Evolutionary conservation across 2,329 filamentous ascomycete genomes (phyloP), one percentile per base, ranked within the genome.

Genomic region (Colletotrichum camelliae): DNA sequence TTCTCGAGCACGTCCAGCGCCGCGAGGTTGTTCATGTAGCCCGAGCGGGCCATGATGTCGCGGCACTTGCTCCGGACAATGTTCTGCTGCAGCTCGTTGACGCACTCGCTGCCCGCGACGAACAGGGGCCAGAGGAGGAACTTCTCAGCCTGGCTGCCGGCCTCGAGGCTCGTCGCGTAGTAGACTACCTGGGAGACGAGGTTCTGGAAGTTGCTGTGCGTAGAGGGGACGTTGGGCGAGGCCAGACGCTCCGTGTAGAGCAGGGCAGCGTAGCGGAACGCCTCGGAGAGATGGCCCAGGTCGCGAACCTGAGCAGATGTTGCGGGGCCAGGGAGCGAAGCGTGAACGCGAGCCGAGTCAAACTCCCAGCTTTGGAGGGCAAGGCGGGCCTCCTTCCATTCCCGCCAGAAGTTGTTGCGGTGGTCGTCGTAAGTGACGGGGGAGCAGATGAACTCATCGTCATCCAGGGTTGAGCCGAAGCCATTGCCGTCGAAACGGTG

Each of bases 71-170:
- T 89, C 69, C 96, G 92, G 68, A 98, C 94, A 74, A 96, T 91
- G 73, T 91, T 91, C 77, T 96, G 94, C 81, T 98, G 94, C 67
- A 93, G 88, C 80, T 94, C 92, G 78, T 95, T 94, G 77, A 97
- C 93, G 80, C 95, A 98, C 86, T 98, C 96, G 27, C 95, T 96
- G 24, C 96, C 96, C 1, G 94, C 93, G 68, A 98, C 94, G 83
- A 98, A 98, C 4, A 98, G 89, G 4, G 96, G 96, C 96, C 96
- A 98, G 10, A 98, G 91, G 12, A 98, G 87, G 83, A 98, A 98
- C 82, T 98, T 97, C 84, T 98, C 94, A 48, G 94, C 93, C 64
- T 89, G 90, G 80, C 91, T 92, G 55, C 90, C 94, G 4, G 93
- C 90, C 77, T 95, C 93, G 48, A 98, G 92, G 69, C 93, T 93